A percentile compares a stretch with the other conserved stretches of the same genome.
These are phyloP conservation scores for Colletotrichum sp. DNA, from an alignment of 2,329 filamentous ascomycete genomes.

Conservation along the genomic window DNA sequence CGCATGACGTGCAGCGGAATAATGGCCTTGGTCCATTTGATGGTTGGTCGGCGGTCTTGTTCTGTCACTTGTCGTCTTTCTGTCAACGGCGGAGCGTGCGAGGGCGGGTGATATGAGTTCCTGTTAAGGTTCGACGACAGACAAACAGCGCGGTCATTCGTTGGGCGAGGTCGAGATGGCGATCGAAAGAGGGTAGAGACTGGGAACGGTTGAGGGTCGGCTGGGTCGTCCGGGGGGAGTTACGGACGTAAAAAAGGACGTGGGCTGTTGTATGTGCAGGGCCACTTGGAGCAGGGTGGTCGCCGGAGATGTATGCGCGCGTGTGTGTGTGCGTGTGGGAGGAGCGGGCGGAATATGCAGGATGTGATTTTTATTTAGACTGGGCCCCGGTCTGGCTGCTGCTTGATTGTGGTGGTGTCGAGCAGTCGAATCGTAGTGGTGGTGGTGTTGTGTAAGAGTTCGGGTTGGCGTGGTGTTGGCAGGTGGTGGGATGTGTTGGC, in stretches of 20 bases:
- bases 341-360: slow-evolving; percentile 16
- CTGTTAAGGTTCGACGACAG: background rate
- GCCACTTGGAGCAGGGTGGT: background rate
- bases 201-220: slow-evolving; percentile 5
- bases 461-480: background rate
- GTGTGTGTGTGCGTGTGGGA: background rate
- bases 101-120: slow-evolving; percentile 16
- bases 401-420: background rate
- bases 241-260: slow-evolving; percentile 22
- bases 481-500: background rate
- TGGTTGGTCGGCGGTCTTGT: background rate
- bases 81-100: background rate
- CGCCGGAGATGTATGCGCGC: background rate
- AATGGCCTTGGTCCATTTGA: slow-evolving; percentile 16
- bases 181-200: background rate
- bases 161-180: background rate
- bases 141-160: slow-evolving; percentile 14
- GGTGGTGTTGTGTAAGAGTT: background rate
- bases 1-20: slow-evolving; percentile 22
- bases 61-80: slow-evolving; percentile 16
- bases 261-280: slow-evolving; percentile 10
- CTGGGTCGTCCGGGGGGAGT: slow-evolving; percentile 12
- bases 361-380: background rate
- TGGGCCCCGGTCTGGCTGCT: background rate
- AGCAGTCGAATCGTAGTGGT: background rate